phyloP scores from a whole-genome alignment of 176 grass and related monocot species.

The Zea luxurians region DNA sequence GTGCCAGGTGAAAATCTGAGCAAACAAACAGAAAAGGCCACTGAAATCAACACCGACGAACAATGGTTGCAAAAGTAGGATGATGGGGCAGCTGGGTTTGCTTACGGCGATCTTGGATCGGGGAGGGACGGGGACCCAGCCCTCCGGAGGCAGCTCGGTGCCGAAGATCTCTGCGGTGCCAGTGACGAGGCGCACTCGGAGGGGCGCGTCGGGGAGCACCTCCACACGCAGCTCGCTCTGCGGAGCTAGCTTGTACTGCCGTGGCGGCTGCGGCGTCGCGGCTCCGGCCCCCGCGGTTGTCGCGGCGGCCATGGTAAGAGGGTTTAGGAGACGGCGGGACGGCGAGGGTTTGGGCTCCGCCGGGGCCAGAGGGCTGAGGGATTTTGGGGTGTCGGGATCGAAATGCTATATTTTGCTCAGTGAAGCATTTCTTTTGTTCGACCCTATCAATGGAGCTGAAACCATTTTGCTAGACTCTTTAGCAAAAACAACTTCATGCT shows the following conservation, averaged over 20 bases:
- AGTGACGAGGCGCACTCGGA: constrained; percentile 72
- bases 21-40: not conserved
- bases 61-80: not conserved
- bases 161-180: constrained; percentile 95
- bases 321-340: not conserved
- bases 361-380: not conserved
- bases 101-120: constrained; percentile 80
- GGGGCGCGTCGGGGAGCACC: constrained; percentile 62
- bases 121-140: constrained; percentile 77
- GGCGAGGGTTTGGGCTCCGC: constrained; percentile 26
- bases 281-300: not conserved
- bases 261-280: constrained; percentile 31
- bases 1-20: constrained; percentile 88
- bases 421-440: too few species aligned
- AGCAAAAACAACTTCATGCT: too few species aligned
- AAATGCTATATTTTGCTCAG: too few species aligned
- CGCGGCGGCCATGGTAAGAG: constrained; percentile 35
- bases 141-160: constrained; percentile 78
- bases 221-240: constrained; percentile 88
- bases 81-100: not conserved
- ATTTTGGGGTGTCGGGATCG: not conserved
- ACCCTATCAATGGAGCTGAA: too few species aligned
- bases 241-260: constrained; percentile 62
- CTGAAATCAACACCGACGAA: not conserved
- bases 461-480: too few species aligned